Percentiles rank a stretch among this genome's conserved stretches.
Conservation (phyloP, 805 yeast species). For the Zygoascus ofunaensis region DNA sequence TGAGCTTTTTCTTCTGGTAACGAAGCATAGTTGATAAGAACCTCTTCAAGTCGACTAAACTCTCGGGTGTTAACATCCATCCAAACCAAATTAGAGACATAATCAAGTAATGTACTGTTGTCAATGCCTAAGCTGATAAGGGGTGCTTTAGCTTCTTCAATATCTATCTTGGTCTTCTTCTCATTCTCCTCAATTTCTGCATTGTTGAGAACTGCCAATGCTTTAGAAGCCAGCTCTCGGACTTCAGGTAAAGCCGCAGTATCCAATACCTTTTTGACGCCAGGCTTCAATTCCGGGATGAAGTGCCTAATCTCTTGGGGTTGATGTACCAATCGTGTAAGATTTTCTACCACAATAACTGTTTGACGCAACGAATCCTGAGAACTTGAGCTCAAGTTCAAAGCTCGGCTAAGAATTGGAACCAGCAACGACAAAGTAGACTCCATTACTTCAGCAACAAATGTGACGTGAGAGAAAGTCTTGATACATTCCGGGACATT, state of each 20-base stretch:
- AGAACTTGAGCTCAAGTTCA: slow-evolving; percentile 77
- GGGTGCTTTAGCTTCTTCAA: slow-evolving; percentile 34
- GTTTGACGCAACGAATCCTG: slow-evolving; percentile 97
- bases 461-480: slow-evolving; percentile 84
- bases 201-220: slow-evolving; percentile 68
- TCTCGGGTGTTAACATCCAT: slow-evolving; percentile 32
- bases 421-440: slow-evolving; percentile 85
- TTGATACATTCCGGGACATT: slow-evolving; percentile 85
- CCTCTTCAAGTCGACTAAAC: slow-evolving; percentile 25
- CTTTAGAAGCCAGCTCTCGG: slow-evolving; percentile 84
- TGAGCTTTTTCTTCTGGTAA: slow-evolving; percentile 29
- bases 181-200: slow-evolving; percentile 69
- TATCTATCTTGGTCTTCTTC: slow-evolving; percentile 64
- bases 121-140: slow-evolving; percentile 22
- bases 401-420: slow-evolving; percentile 84
- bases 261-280: slow-evolving; percentile 75
- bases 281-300: slow-evolving; percentile 84
- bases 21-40: slow-evolving; percentile 42
- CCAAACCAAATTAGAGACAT: slow-evolving; percentile 24
- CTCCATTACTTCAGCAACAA: slow-evolving; percentile 97
- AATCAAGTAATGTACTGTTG: slow-evolving; percentile 21
- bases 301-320: slow-evolving; percentile 81
- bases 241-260: slow-evolving; percentile 95
- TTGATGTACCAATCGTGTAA: slow-evolving; percentile 91
- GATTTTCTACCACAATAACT: slow-evolving; percentile 88